A percentile compares a stretch with the other conserved stretches of the same genome.
These are phyloP conservation scores for Phylloporus sp. DNA, from an alignment of 768 basidiomycete genomes.

Conservation along the genomic window DNA sequence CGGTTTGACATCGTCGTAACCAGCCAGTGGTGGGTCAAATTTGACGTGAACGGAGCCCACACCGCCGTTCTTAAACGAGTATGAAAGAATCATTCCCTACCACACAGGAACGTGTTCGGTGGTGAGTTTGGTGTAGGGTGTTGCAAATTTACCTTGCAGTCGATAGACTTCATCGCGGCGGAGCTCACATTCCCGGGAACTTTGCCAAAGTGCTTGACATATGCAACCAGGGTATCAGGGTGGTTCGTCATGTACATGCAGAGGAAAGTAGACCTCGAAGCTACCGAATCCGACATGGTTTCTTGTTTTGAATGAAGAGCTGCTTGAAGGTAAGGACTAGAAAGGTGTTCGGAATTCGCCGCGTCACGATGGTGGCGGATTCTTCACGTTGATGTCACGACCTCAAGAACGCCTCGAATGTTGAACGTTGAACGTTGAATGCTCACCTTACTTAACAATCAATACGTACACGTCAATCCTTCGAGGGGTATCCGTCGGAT, in stretches of 20 bases:
- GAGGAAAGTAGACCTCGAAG: constrained; percentile 69
- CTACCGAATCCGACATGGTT: constrained; percentile 65
- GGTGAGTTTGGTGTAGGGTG: not conserved
- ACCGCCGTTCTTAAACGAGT: constrained; percentile 46
- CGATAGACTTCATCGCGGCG: constrained; percentile 70
- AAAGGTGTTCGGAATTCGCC: too few species aligned
- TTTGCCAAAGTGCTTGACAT: constrained; percentile 72
- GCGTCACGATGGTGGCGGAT: too few species aligned
- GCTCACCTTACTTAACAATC: too few species aligned
- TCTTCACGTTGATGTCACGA: too few species aligned
- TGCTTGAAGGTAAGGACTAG: too few species aligned
- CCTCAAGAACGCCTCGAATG: too few species aligned
- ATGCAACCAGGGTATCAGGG: constrained; percentile 79
- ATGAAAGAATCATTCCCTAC: constrained; percentile 68
- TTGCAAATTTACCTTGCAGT: constrained; percentile 49
- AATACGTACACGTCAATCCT: too few species aligned
- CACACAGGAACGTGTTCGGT: not conserved
- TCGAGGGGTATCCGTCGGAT: too few species aligned
- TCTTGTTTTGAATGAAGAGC: not conserved
- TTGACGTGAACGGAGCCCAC: constrained; percentile 46
- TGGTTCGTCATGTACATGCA: constrained; percentile 84
- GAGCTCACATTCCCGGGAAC: constrained; percentile 47
- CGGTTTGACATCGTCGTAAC: constrained; percentile 81
- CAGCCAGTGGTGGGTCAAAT: constrained; percentile 66
- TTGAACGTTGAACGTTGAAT: too few species aligned